Evolutionary conservation across 176 grass and related monocot species (phyloP), one percentile per base, ranked within the genome.

Genomic region (Rhynchospora pubera): DNA sequence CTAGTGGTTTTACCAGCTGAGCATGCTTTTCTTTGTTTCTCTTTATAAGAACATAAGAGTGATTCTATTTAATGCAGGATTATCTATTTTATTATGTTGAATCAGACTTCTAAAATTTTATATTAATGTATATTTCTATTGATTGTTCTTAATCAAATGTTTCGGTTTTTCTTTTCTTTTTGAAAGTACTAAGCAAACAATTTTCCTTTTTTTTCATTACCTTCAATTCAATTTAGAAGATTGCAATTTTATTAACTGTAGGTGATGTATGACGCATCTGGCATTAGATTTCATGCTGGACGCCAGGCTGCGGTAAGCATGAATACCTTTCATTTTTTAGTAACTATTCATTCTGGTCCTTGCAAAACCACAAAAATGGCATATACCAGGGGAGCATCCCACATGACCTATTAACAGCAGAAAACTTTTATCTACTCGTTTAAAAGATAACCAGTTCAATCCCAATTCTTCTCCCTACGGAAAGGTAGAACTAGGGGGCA

Each of bases 231-330:
- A 65, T 69, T 77, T 19, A 87, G 39, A n/a, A 50, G 59, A 46
- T 59, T 53, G 44, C 24, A 79, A 62, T 55, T 26, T 30, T 63
- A 44, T 85, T 21, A 42, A 8, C 62, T 83, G 53, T 79, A 99
- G 97, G 97, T 99, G 59, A 99, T 99, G 97, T 99, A 99, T 90
- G 97, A 99, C 86, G 92, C 97, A 83, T 99, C 97, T 78, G 97
- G 97, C 81, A 83, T 99, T 70, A 85, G 97, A 71, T 91, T 88
- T 67, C 97, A 99, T 91, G 91, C 97, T 28, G 97, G 97, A 79
- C 87, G 93, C 26, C 97, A 99, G 89, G 97, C 97, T 89, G 93
- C 89, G 64, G 97, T 99, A 96, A 91, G 84, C 28, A 81, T 64
- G 59, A 82, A 23, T 10, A 63, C 80, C 81, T 65, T 3, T 48